Percentiles rank a stretch among this genome's conserved stretches.
Conservation (phyloP, 2,329 filamentous ascomycete genomes). For the Colletotrichum phormii region DNA sequence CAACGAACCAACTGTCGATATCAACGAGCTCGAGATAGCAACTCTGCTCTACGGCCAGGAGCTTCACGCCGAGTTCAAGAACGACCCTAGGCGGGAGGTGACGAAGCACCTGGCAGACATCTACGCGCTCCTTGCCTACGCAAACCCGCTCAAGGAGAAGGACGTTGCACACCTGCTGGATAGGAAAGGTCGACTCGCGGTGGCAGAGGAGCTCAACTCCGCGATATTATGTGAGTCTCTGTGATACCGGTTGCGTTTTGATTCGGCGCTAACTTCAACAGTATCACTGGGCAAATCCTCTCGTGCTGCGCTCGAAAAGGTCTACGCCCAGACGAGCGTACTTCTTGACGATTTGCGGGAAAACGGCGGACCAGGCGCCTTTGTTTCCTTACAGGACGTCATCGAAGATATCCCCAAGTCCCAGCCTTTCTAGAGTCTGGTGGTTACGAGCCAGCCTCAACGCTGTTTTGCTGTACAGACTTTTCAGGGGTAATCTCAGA, state of each 20-base stretch:
- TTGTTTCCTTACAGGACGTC: conserved; percentile 73
- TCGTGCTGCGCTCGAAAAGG: conserved; percentile 83
- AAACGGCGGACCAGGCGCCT: conserved; percentile 83
- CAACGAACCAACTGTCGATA: conserved; percentile 31
- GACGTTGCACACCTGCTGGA: conserved; percentile 84
- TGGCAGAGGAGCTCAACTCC: conserved; percentile 94
- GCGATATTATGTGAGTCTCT: conserved; percentile 82
- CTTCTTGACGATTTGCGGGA: conserved; percentile 85
- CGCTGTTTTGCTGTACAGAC: background rate
- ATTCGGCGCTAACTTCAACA: conserved; percentile 49
- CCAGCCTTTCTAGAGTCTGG: conserved; percentile 36
- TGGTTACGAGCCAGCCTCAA: background rate
- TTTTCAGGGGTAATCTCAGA: conserved; percentile 1
- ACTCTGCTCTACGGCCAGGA: conserved; percentile 84
- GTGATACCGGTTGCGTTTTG: background rate
- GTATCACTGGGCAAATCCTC: conserved; percentile 92
- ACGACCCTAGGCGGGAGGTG: conserved; percentile 77
- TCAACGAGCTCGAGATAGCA: conserved; percentile 68
- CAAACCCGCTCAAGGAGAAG: conserved; percentile 79
- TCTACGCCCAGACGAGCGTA: conserved; percentile 88
- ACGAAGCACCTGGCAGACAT: conserved; percentile 83
- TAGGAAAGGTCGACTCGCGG: conserved; percentile 76
- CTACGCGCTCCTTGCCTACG: conserved; percentile 88
- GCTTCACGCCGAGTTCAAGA: conserved; percentile 80
- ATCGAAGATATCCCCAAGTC: conserved; percentile 59